phyloP scores from a whole-genome alignment of 768 basidiomycete genomes.

The Serendipita indica region DNA sequence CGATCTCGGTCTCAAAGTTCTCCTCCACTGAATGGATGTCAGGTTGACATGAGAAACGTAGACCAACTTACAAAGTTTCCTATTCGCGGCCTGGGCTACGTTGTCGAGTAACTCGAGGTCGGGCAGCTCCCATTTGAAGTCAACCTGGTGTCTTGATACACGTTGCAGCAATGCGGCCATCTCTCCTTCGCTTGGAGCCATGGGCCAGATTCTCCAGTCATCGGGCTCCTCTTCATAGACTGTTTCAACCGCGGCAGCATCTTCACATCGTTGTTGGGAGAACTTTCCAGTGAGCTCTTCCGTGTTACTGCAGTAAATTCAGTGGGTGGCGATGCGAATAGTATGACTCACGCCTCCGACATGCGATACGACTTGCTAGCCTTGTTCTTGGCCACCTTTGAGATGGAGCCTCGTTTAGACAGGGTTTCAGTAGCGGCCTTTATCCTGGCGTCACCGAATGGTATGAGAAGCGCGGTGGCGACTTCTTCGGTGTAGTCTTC shows the following conservation, averaged over 20 bases:
- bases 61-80: constrained; percentile 54
- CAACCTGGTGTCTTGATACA: constrained; percentile 70
- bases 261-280: constrained; percentile 49
- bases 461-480: constrained; percentile 42
- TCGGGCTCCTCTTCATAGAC: constrained; percentile 33
- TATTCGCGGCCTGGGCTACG: constrained; percentile 69
- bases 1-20: not conserved
- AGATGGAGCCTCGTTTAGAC: constrained; percentile 47
- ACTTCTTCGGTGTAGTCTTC: constrained; percentile 50
- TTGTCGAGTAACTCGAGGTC: constrained; percentile 40
- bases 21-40: not conserved
- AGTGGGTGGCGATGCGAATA: not conserved
- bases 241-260: constrained; percentile 51
- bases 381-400: constrained; percentile 47
- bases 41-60: not conserved
- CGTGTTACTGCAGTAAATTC: constrained; percentile 37
- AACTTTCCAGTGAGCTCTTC: constrained; percentile 51
- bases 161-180: constrained; percentile 59
- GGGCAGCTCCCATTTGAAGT: constrained; percentile 55
- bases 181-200: constrained; percentile 69
- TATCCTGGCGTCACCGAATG: constrained; percentile 41
- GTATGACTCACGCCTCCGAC: constrained; percentile 44
- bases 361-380: constrained; percentile 68
- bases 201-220: constrained; percentile 62
- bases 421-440: constrained; percentile 43